Evolutionary conservation across 192 early-diverging fungal species (phyloP).

Genomic region (Mortierella antarctica): DNA sequence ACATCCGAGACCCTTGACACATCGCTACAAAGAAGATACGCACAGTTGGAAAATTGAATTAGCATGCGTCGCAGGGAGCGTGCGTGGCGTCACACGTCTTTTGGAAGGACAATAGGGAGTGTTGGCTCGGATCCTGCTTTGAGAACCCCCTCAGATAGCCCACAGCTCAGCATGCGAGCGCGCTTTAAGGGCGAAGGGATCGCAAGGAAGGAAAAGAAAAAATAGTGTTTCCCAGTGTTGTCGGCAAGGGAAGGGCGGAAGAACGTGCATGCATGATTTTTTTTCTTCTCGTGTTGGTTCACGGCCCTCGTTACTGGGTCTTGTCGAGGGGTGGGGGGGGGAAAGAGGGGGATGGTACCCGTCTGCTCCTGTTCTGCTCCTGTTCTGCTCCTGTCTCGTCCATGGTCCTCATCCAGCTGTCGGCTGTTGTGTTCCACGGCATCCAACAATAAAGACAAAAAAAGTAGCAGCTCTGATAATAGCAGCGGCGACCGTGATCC

Average conservation of each 20-base stretch:
- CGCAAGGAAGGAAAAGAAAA: too few relatives aligned
- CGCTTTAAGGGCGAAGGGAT: too few relatives aligned
- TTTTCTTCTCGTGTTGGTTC: neutral
- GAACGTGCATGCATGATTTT: slow-evolving; percentile 11
- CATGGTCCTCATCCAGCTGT: slow-evolving; percentile 4
- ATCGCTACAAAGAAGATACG: slow-evolving; percentile 52
- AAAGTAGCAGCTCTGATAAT: slow-evolving; percentile 20
- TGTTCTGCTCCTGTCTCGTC: slow-evolving; percentile 7
- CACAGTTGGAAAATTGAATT: too few relatives aligned
- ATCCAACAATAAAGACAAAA: slow-evolving; percentile 2
- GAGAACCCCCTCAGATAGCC: too few relatives aligned
- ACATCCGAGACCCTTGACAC: slow-evolving; percentile 72
- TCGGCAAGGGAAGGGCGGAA: neutral
- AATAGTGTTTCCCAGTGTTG: neutral
- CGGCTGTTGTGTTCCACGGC: neutral
- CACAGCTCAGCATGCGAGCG: too few relatives aligned
- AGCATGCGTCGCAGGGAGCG: too few relatives aligned
- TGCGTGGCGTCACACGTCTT: too few relatives aligned
- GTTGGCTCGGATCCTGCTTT: too few relatives aligned
- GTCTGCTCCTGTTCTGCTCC: slow-evolving; percentile 13
- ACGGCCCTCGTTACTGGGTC: neutral
- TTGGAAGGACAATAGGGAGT: too few relatives aligned
- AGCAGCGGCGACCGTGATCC: slow-evolving; percentile 11
- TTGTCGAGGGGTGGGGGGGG: neutral
- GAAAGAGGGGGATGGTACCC: neutral